These are phyloP conservation scores for Diaporthe australafricana DNA, from an alignment of 2,329 filamentous ascomycete species.

Conservation along the genomic window DNA sequence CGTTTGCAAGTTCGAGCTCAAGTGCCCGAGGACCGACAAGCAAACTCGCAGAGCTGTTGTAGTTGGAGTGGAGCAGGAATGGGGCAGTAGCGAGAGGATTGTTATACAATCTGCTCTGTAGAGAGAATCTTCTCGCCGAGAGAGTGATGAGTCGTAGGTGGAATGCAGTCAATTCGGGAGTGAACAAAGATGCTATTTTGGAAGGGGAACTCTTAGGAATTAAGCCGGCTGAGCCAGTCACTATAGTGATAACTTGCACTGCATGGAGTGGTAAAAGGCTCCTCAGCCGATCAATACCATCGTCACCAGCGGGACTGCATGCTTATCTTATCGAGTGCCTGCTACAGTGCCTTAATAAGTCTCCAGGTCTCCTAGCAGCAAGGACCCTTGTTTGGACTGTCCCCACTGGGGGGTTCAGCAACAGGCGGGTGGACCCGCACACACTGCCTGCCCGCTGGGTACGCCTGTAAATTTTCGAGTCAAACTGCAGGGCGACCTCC, in stretches of 20 bases:
- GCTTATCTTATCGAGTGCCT: slow-evolving; percentile 26
- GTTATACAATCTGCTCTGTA: too few species aligned
- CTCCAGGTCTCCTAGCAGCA: not conserved
- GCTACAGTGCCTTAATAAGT: not conserved
- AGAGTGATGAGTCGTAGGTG: not conserved
- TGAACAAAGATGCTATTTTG: not conserved
- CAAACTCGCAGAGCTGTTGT: not conserved
- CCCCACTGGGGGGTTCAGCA: not conserved
- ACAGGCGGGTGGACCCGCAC: slow-evolving; percentile 4
- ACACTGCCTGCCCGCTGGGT: slow-evolving; percentile 33
- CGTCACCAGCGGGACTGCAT: not conserved
- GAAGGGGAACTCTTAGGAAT: not conserved
- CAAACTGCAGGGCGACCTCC: not conserved
- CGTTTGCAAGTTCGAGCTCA: not conserved
- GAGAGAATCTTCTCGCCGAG: not conserved
- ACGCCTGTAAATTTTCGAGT: slow-evolving; percentile 34
- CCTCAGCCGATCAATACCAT: not conserved
- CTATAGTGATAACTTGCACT: not conserved
- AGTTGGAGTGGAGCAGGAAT: not conserved
- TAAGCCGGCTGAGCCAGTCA: not conserved
- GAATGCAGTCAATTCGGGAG: not conserved
- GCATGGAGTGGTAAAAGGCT: not conserved
- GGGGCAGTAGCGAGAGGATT: not conserved
- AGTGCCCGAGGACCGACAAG: not conserved
- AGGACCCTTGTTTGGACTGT: not conserved